Percentiles rank a stretch among this genome's conserved stretches.
phyloP scores from a whole-genome alignment of 1,284 basidiomycete species.

The Ganoderma boninense region DNA sequence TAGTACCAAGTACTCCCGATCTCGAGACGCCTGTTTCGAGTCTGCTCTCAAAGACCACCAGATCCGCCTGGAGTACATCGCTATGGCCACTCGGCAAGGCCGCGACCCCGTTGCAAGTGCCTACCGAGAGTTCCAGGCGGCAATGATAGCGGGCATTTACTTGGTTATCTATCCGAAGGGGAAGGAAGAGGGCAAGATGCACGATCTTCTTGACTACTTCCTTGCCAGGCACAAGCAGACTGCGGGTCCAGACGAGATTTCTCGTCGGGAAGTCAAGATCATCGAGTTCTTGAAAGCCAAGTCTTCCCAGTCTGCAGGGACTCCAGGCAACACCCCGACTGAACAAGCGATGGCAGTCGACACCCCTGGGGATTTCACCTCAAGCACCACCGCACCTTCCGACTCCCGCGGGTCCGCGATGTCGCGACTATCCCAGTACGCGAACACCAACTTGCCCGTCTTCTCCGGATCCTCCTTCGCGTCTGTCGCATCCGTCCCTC shows the following conservation, averaged over 20 bases:
- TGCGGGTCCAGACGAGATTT: conserved; percentile 81
- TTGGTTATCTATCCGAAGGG: conserved; percentile 80
- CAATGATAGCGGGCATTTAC: conserved; percentile 88
- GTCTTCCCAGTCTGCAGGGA: conserved; percentile 61
- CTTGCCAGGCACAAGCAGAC: conserved; percentile 75
- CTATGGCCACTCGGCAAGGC: conserved; percentile 65
- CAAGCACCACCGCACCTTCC: conserved; percentile 38
- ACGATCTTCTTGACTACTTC: conserved; percentile 79
- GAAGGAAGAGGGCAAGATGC: conserved; percentile 72
- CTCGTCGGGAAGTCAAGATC: conserved; percentile 79
- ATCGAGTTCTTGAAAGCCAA: conserved; percentile 81
- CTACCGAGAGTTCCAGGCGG: conserved; percentile 85
- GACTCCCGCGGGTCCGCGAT: conserved; percentile 43
- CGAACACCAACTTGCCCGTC: conserved; percentile 12
- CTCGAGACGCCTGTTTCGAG: conserved; percentile 81
- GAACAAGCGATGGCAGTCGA: conserved; percentile 24
- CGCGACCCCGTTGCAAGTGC: conserved; percentile 78
- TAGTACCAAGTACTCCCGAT: conserved; percentile 79
- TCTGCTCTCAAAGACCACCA: conserved; percentile 81
- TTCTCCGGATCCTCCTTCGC: conserved; percentile 33
- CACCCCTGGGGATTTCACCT: neutral
- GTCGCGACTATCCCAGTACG: conserved; percentile 13
- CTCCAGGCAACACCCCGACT: conserved; percentile 36
- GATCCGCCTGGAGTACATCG: conserved; percentile 72
- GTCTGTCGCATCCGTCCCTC: conserved; percentile 24